Evolutionary conservation across 768 basidiomycete species (phyloP).

Genomic region (Phlebiopsis flavidoalba): DNA sequence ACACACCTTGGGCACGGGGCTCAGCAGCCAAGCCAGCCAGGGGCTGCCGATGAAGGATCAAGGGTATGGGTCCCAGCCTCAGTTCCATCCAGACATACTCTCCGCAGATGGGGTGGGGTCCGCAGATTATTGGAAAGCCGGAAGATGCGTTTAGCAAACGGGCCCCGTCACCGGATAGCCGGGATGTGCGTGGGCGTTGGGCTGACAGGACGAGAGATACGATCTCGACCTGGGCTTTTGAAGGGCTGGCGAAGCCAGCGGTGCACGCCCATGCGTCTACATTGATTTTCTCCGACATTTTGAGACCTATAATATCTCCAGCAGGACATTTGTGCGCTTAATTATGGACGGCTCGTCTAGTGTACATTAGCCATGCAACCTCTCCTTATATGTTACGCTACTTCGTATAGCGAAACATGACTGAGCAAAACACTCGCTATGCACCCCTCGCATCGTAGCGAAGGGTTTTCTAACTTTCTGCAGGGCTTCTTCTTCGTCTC

Average conservation of each 20-base stretch:
- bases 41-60: slow-evolving; percentile 3
- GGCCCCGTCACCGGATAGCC: background rate
- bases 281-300: too few relatives aligned
- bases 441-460: slow-evolving; percentile 22
- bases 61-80: background rate
- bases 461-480: slow-evolving; percentile 16
- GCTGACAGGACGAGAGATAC: slow-evolving; percentile 1
- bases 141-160: slow-evolving; percentile 19
- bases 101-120: slow-evolving; percentile 11
- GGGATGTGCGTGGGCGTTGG: background rate
- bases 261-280: too few relatives aligned
- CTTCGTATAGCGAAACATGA: background rate
- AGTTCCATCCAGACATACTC: slow-evolving; percentile 3
- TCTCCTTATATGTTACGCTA: background rate
- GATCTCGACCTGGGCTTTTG: slow-evolving; percentile 10
- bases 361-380: background rate
- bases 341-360: background rate
- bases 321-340: background rate
- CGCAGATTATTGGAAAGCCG: slow-evolving; percentile 21
- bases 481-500: slow-evolving; percentile 16
- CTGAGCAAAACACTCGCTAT: background rate
- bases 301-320: too few relatives aligned
- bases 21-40: slow-evolving; percentile 2
- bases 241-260: too few relatives aligned
- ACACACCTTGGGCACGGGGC: background rate